Evolutionary conservation across 176 grass and related monocot genomes (phyloP), one percentile per base, ranked within the genome.

Genomic region (Musa acuminata): DNA sequence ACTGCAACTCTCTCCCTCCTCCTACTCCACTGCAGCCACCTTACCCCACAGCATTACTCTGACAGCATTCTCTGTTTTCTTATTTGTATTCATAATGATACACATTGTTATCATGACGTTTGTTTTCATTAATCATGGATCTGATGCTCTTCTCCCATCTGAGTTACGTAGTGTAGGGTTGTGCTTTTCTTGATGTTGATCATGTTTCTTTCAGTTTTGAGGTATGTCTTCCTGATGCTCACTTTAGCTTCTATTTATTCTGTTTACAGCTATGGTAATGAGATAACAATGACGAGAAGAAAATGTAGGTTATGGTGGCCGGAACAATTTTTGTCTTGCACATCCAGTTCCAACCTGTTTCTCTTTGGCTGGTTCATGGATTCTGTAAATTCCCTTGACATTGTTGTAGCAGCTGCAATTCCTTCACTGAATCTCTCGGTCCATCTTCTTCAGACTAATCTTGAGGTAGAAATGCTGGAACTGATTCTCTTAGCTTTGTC

Each of bases 271-370:
- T 21, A 20, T 70, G 16, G 0, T n/a, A 51, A 16, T 50, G 16
- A 51, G 63, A 20, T 51, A 1, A 50, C 51, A 71, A 72, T 53
- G 63, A 19, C 13, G 55, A 74, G 24, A 66, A 87, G 74, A 52
- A 71, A 27, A 62, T 84, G 73, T 26, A 79, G 85, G 58, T 67
- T 87, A 12, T 87, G 85, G 81, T 87, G 85, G 85, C 85, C 85
- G 8, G 73, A 84, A 52, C 53, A 78, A 68, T 43, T 74, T 13
- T 55, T 20, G 27, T 35, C 25, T 55, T 64, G 52, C 58, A 52
- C 80, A 25, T 74, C 67, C 81, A 27, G 27, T 23, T 76, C 51
- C 22, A 29, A 22, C 11, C 23, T 57, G 12, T 81, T 87, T 23
- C 79, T 87, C 55, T 84, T 87, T 74, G 85, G 85, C 1, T 87